These are phyloP conservation scores for Kwoniella shandongensis DNA, from an alignment of 768 basidiomycete species.

Conservation along the genomic window DNA sequence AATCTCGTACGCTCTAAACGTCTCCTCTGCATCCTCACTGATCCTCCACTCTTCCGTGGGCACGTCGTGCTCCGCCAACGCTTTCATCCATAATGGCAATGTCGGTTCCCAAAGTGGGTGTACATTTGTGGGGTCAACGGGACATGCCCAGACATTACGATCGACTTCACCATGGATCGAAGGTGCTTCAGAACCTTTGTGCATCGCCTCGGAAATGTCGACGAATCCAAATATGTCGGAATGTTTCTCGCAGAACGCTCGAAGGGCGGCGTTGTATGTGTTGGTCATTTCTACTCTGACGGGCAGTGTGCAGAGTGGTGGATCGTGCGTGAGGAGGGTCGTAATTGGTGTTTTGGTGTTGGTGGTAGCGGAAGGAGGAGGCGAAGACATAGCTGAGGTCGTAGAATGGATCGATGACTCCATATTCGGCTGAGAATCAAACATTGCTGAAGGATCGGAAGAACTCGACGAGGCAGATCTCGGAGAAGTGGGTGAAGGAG, in stretches of 20 bases:
- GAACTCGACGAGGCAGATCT: constrained; percentile 19
- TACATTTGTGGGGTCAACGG: constrained; percentile 45
- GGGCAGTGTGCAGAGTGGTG: constrained; percentile 39
- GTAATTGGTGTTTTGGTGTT: constrained; percentile 19
- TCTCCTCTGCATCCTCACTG: constrained; percentile 41
- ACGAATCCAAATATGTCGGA: constrained; percentile 35
- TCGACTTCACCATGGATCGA: constrained; percentile 27
- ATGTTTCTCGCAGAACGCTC: constrained; percentile 29
- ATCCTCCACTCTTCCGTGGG: constrained; percentile 29
- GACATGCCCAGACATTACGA: constrained; percentile 38
- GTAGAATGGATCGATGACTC: constrained; percentile 6
- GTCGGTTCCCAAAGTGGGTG: constrained; percentile 50
- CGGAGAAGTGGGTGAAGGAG: constrained; percentile 17
- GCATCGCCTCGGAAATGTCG: constrained; percentile 35
- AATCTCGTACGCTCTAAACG: constrained; percentile 41
- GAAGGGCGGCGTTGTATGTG: constrained; percentile 27
- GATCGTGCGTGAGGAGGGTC: constrained; percentile 32
- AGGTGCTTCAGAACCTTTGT: constrained; percentile 1
- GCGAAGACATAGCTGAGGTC: constrained; percentile 3
- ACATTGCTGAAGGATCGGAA: constrained; percentile 13
- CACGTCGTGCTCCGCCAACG: constrained; percentile 27
- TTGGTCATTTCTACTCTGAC: constrained; percentile 41
- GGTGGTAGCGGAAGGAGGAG: neutral
- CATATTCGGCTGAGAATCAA: constrained; percentile 9
- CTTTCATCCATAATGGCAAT: constrained; percentile 43